These are phyloP conservation scores for Hypoxylon sp. DNA, from an alignment of 2,329 filamentous ascomycete species.

Conservation along the genomic window DNA sequence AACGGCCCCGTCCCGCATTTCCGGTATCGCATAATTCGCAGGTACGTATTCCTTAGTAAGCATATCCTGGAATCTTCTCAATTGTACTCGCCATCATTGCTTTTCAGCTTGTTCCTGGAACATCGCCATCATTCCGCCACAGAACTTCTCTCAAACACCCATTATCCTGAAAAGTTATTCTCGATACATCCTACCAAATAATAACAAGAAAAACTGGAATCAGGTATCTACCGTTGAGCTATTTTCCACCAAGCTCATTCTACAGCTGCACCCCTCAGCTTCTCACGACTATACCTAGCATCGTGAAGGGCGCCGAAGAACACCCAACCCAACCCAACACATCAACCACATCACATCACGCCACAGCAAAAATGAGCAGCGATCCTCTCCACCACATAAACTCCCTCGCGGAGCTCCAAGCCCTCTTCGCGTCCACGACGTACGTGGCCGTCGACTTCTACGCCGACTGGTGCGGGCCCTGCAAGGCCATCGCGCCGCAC, in stretches of 20 bases:
- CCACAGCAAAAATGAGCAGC: conserved; percentile 32
- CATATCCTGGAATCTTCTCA: conserved; percentile 32
- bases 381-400: conserved; percentile 55
- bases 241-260: not conserved
- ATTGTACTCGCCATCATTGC: conserved; percentile 1
- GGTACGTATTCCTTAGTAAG: conserved; percentile 23
- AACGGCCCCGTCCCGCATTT: conserved; percentile 8
- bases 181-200: not conserved
- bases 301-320: not conserved
- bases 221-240: not conserved
- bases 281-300: not conserved
- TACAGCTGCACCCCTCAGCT: not conserved
- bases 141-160: not conserved
- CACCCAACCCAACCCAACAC: not conserved
- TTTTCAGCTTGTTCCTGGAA: conserved; percentile 10
- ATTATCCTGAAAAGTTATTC: not conserved
- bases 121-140: not conserved
- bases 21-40: conserved; percentile 10
- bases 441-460: conserved; percentile 70
- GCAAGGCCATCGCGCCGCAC: conserved; percentile 69
- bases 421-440: conserved; percentile 61
- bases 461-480: conserved; percentile 71
- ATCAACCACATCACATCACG: not conserved
- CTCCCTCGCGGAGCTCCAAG: conserved; percentile 61
- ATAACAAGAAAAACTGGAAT: not conserved